phyloP scores from a whole-genome alignment of 1,139 yeast genomes.

The Sugiyamaella xylanicola region DNA sequence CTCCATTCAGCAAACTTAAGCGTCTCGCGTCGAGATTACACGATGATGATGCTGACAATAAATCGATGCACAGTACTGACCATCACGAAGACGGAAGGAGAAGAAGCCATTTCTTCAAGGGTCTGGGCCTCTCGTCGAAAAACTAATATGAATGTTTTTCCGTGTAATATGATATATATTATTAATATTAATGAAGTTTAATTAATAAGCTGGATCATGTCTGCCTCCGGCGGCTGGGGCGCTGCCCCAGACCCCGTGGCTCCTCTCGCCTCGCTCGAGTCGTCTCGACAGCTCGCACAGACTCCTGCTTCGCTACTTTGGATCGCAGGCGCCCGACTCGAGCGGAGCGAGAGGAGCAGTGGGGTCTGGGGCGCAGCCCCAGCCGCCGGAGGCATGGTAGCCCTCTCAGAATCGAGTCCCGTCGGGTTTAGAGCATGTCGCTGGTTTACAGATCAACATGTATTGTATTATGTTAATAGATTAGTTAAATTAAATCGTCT shows the following conservation, averaged over 20 bases:
- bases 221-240: background rate
- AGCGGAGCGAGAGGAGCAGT: background rate
- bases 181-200: background rate
- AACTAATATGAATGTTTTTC: no score
- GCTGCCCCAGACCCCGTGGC: background rate
- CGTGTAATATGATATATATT: background rate
- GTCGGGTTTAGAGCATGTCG: no score
- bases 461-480: background rate
- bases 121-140: conserved; percentile 6
- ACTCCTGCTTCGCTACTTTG: no score
- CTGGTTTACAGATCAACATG: no score
- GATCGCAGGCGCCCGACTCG: background rate
- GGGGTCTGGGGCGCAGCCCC: background rate
- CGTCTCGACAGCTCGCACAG: no score
- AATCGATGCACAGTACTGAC: conserved; percentile 2
- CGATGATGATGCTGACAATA: conserved; percentile 11
- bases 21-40: conserved; percentile 15
- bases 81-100: conserved; percentile 9
- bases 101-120: conserved; percentile 12
- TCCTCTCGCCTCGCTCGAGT: no score
- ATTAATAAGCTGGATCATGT: no score
- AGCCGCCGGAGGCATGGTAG: background rate
- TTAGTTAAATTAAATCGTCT: background rate
- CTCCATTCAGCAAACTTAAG: conserved; percentile 22
- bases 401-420: no score